Evolutionary conservation across 768 basidiomycete genomes (phyloP).

Genomic region (Stropharia rugosoannulata): DNA sequence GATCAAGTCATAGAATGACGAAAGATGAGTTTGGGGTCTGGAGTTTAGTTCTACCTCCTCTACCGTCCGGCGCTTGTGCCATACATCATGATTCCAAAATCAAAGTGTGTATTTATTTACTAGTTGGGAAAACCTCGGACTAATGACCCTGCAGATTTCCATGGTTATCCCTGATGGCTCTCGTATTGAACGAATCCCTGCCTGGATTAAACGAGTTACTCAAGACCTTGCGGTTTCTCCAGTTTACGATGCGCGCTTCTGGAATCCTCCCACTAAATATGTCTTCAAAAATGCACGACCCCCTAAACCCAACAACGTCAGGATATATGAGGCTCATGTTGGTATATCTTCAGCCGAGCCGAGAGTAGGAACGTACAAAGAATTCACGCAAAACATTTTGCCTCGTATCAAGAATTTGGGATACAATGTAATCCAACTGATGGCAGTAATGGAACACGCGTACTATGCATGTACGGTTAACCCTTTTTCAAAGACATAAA

Average conservation of each 20-base stretch:
- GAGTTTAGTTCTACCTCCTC: constrained; percentile 77
- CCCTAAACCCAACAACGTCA: constrained; percentile 59
- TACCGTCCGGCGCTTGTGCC: constrained; percentile 64
- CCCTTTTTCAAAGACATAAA: neutral
- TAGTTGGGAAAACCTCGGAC: neutral
- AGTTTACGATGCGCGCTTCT: constrained; percentile 95
- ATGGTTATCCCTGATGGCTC: constrained; percentile 79
- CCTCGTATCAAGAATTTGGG: constrained; percentile 89
- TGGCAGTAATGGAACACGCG: constrained; percentile 98
- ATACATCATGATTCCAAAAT: constrained; percentile 96
- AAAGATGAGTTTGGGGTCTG: constrained; percentile 87
- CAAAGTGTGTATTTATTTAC: constrained; percentile 56
- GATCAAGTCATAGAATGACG: constrained; percentile 82
- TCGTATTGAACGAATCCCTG: constrained; percentile 88
- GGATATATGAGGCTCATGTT: constrained; percentile 97
- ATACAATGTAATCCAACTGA: constrained; percentile 96
- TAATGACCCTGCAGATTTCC: constrained; percentile 61
- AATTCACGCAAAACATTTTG: constrained; percentile 84
- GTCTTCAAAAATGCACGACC: constrained; percentile 80
- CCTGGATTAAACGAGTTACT: constrained; percentile 94
- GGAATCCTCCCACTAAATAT: constrained; percentile 91
- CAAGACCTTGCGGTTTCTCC: constrained; percentile 90
- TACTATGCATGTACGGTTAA: constrained; percentile 87
- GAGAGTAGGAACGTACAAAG: constrained; percentile 92
- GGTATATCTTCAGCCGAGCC: constrained; percentile 91